phyloP scores from a whole-genome alignment of 768 basidiomycete genomes.

The Phlegmacium glaucopus region DNA sequence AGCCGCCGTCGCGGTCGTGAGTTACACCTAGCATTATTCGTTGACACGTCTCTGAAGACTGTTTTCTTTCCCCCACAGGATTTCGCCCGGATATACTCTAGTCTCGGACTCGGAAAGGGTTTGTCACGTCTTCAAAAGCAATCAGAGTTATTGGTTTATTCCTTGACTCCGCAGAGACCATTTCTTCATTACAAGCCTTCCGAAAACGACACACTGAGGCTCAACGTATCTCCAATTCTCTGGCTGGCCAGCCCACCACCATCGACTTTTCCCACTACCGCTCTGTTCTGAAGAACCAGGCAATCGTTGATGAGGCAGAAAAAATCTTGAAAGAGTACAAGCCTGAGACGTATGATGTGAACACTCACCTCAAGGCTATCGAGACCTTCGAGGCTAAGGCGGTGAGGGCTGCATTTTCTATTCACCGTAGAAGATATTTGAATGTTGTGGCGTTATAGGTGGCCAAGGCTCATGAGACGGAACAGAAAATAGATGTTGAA shows the following conservation, averaged over 20 bases:
- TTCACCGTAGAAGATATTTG: neutral
- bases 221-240: constrained; percentile 63
- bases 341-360: constrained; percentile 91
- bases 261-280: constrained; percentile 94
- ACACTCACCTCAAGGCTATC: constrained; percentile 88
- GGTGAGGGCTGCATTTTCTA: constrained; percentile 39
- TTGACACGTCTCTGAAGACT: constrained; percentile 19
- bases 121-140: constrained; percentile 16
- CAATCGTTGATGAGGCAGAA: constrained; percentile 89
- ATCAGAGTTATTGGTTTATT: neutral
- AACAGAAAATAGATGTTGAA: constrained; percentile 86
- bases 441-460: constrained; percentile 46
- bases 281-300: constrained; percentile 86
- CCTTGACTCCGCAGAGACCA: constrained; percentile 60
- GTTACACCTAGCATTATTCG: constrained; percentile 16
- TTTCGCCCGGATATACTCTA: constrained; percentile 79
- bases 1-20: constrained; percentile 63
- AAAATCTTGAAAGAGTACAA: constrained; percentile 87
- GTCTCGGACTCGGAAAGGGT: constrained; percentile 87
- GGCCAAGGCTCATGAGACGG: constrained; percentile 84
- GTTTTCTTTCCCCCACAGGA: constrained; percentile 46
- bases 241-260: constrained; percentile 69
- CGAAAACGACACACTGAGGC: constrained; percentile 94
- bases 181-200: constrained; percentile 89
- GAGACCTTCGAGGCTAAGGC: constrained; percentile 97